Conservation (phyloP, 106 monocot genomes). For the Apostasia shenzhenica region DNA sequence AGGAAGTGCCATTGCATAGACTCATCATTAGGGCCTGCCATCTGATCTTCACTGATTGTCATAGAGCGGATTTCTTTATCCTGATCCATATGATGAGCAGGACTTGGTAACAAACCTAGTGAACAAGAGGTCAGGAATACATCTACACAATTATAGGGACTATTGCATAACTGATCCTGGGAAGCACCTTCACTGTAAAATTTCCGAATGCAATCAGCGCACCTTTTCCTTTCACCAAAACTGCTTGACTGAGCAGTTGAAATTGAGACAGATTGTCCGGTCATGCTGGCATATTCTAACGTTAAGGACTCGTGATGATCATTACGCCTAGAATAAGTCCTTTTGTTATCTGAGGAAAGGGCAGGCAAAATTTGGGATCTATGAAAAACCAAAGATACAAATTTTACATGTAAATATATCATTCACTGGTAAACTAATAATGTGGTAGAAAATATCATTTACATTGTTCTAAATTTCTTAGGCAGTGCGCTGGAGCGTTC, state of each 20-base stretch:
- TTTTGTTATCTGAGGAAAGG: slow-evolving; percentile 7
- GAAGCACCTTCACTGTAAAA: not conserved
- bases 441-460: too few species aligned
- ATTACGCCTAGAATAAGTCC: slow-evolving; percentile 3
- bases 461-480: too few species aligned
- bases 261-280: not conserved
- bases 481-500: too few species aligned
- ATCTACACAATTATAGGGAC: slow-evolving; percentile 30
- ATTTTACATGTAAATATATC: not conserved
- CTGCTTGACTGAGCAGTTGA: slow-evolving; percentile 7
- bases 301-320: not conserved
- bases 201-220: not conserved
- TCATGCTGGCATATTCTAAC: not conserved
- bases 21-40: slow-evolving; percentile 8
- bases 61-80: not conserved
- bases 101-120: slow-evolving; percentile 8
- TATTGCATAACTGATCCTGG: slow-evolving; percentile 17
- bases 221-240: slow-evolving; percentile 5
- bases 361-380: slow-evolving; percentile 14
- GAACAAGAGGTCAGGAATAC: slow-evolving; percentile 27
- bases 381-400: slow-evolving; percentile 9
- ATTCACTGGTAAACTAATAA: too few species aligned
- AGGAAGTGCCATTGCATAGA: not conserved
- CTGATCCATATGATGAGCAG: slow-evolving; percentile 3
- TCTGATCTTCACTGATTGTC: not conserved